A percentile compares a stretch with the other conserved stretches of the same genome.
phyloP scores from a whole-genome alignment of 1,284 basidiomycete species.

The Cutaneotrichosporon arboriforme region DNA sequence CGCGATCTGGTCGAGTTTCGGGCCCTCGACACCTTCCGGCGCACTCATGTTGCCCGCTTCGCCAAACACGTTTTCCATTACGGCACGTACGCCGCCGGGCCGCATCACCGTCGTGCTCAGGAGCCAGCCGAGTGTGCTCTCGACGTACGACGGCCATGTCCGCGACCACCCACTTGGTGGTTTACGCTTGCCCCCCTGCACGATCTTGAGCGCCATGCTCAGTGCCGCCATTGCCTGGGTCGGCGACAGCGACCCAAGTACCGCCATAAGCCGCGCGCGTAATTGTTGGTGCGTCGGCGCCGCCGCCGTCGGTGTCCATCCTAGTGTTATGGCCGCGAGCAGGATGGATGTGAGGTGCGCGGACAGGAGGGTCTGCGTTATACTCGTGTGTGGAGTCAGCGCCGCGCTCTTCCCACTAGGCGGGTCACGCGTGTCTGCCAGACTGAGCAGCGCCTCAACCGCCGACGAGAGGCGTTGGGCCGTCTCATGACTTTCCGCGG shows the following conservation, averaged over 20 bases:
- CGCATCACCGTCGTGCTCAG: slow-evolving; percentile 30
- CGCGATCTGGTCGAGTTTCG: slow-evolving; percentile 36
- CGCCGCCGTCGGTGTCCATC: slow-evolving; percentile 29
- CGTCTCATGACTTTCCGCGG: too few species aligned
- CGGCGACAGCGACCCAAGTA: slow-evolving; percentile 20
- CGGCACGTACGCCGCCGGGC: slow-evolving; percentile 31
- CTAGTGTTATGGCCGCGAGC: slow-evolving; percentile 27
- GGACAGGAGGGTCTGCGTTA: slow-evolving; percentile 27
- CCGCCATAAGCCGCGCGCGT: slow-evolving; percentile 15
- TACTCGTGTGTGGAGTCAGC: slow-evolving; percentile 1
- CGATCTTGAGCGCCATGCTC: slow-evolving; percentile 25
- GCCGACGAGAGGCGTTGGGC: slow-evolving; percentile 3
- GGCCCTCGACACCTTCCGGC: slow-evolving; percentile 26
- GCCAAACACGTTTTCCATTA: slow-evolving; percentile 41
- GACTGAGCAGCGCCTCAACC: slow-evolving; percentile 15
- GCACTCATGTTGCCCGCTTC: slow-evolving; percentile 24
- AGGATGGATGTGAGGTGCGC: slow-evolving; percentile 27
- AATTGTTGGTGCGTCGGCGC: slow-evolving; percentile 17
- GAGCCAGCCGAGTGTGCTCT: slow-evolving; percentile 23
- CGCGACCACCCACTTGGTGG: slow-evolving; percentile 24
- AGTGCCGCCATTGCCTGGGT: slow-evolving; percentile 28
- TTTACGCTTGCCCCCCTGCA: slow-evolving; percentile 7
- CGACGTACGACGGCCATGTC: slow-evolving; percentile 34
- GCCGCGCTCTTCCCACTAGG: slow-evolving; percentile 14
- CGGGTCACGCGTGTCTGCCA: slow-evolving; percentile 20